Percentiles rank a stretch among this genome's conserved stretches.
Conservation (phyloP, 768 basidiomycete genomes). For the Gloeophyllum trabeum region DNA sequence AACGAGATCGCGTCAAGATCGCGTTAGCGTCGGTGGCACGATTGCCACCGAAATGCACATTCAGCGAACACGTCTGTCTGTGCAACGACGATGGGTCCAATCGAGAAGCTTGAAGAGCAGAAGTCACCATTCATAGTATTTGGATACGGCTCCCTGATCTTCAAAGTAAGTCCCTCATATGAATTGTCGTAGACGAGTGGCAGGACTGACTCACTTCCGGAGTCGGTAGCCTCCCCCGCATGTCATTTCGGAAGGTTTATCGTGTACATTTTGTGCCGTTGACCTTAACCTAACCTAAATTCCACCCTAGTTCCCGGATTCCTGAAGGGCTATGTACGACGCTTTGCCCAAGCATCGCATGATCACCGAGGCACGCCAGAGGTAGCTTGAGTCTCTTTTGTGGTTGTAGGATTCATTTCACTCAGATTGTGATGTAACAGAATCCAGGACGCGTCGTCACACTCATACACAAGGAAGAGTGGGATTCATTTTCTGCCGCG, state of each 20-base stretch:
- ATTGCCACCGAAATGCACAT: too few species aligned
- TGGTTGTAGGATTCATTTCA: too few species aligned
- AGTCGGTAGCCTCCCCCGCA: constrained; percentile 68
- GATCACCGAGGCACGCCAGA: constrained; percentile 90
- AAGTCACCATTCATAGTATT: constrained; percentile 73
- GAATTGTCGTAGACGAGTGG: not conserved
- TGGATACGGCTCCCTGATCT: constrained; percentile 89
- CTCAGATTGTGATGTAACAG: too few species aligned
- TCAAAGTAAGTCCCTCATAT: constrained; percentile 47
- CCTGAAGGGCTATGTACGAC: constrained; percentile 80
- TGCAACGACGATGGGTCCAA: too few species aligned
- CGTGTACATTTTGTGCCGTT: not conserved
- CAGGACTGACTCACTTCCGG: not conserved
- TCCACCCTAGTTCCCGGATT: constrained; percentile 49
- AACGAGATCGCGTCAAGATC: too few species aligned
- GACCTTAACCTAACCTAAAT: not conserved
- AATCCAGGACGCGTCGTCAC: constrained; percentile 87
- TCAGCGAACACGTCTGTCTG: too few species aligned
- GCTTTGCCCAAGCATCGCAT: constrained; percentile 87
- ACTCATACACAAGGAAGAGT: constrained; percentile 78
- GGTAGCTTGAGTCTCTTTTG: too few species aligned
- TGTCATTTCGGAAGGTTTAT: constrained; percentile 51
- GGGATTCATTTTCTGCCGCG: constrained; percentile 63
- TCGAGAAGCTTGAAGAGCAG: too few species aligned
- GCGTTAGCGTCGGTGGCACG: too few species aligned